phyloP scores from a whole-genome alignment of 495 filamentous ascomycete genomes.

The Physcia stellaris region DNA sequence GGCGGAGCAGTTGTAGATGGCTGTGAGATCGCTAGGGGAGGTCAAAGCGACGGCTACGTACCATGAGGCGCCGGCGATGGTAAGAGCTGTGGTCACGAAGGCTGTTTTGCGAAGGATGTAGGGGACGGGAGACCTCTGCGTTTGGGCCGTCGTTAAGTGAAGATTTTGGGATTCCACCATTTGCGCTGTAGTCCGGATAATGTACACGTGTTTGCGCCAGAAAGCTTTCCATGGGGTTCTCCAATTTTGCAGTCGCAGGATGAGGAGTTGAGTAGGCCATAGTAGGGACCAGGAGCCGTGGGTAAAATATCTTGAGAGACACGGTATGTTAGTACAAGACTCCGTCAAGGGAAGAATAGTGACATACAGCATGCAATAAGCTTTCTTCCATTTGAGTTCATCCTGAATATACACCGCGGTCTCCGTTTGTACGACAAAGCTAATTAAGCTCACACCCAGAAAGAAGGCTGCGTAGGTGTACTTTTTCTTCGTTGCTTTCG shows the following conservation, averaged over 20 bases:
- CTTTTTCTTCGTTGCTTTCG: conserved; percentile 53
- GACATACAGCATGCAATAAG: conserved; percentile 91
- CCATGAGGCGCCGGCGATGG: conserved; percentile 86
- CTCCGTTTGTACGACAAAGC: conserved; percentile 85
- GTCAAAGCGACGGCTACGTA: conserved; percentile 91
- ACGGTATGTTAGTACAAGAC: neutral
- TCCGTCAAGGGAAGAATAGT: neutral
- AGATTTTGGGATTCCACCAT: conserved; percentile 68
- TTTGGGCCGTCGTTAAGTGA: conserved; percentile 32
- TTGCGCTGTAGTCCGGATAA: conserved; percentile 65
- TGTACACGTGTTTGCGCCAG: conserved; percentile 65
- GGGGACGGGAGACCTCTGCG: conserved; percentile 43
- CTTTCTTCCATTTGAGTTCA: conserved; percentile 81
- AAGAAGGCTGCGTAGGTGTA: conserved; percentile 80
- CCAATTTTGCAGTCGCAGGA: conserved; percentile 61
- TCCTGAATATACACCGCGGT: conserved; percentile 87
- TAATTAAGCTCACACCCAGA: conserved; percentile 61
- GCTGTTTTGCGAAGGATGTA: conserved; percentile 70
- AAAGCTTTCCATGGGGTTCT: conserved; percentile 71
- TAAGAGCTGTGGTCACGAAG: conserved; percentile 73
- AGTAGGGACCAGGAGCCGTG: conserved; percentile 86
- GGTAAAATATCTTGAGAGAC: conserved; percentile 73
- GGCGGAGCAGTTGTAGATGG: conserved; percentile 97
- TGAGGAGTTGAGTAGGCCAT: conserved; percentile 71
- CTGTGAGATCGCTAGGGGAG: conserved; percentile 80